Percentiles rank a stretch among this genome's conserved stretches.
Conservation (phyloP, 2,329 filamentous ascomycete genomes). For the Geosmithia putterillii region DNA sequence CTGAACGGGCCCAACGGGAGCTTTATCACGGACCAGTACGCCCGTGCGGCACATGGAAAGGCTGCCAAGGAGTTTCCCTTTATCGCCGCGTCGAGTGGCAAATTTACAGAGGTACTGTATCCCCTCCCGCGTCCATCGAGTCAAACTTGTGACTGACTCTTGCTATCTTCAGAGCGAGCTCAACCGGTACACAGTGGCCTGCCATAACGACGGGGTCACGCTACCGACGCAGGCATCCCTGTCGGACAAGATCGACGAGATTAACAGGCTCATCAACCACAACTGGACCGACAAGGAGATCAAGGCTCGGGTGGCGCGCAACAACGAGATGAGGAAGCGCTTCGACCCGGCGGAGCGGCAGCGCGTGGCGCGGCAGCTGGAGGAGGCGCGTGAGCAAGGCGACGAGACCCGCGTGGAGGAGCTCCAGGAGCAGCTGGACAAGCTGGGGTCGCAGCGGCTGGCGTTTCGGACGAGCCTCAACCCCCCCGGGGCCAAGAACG, state of each 20-base stretch:
- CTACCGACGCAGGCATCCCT: constrained; percentile 63
- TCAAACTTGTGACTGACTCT: constrained; percentile 8
- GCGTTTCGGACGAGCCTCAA: constrained; percentile 59
- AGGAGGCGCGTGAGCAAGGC: constrained; percentile 51
- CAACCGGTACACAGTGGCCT: constrained; percentile 65
- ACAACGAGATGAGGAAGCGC: constrained; percentile 54
- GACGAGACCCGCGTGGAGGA: constrained; percentile 44
- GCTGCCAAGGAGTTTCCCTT: constrained; percentile 79
- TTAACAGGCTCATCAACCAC: constrained; percentile 68
- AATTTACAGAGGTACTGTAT: constrained; percentile 60
- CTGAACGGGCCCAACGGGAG: constrained; percentile 66
- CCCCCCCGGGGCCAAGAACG: constrained; percentile 7
- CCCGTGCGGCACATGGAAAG: constrained; percentile 70
- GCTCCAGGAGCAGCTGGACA: constrained; percentile 48
- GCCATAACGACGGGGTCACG: constrained; percentile 58
- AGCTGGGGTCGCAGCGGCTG: constrained; percentile 54
- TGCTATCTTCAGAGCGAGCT: constrained; percentile 52
- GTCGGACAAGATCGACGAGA: constrained; percentile 62
- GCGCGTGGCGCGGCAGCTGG: constrained; percentile 50
- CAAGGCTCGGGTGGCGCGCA: constrained; percentile 62
- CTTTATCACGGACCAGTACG: constrained; percentile 79
- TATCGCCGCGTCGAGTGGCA: constrained; percentile 74
- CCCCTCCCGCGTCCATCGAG: too few relatives aligned
- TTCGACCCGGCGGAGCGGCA: constrained; percentile 57
- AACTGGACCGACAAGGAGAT: constrained; percentile 77